Percentiles rank a stretch among this genome's conserved stretches.
phyloP scores from a whole-genome alignment of 2,329 filamentous ascomycete species.

The Arthrobotrys iridis region DNA sequence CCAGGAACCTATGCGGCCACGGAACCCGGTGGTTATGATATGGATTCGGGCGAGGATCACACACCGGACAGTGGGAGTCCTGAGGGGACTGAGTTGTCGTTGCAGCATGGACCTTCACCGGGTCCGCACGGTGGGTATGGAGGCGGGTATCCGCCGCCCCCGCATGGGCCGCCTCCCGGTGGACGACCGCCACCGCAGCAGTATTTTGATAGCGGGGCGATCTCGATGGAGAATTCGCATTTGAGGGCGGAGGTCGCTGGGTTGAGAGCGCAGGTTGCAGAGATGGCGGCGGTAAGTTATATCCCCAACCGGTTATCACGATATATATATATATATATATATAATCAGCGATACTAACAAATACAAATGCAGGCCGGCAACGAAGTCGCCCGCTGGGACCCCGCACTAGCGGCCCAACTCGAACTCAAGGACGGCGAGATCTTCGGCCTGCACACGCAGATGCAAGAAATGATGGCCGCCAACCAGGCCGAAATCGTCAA shows the following conservation, averaged over 20 bases:
- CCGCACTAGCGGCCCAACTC: constrained; percentile 22
- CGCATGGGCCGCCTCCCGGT: constrained; percentile 6
- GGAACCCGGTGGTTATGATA: constrained; percentile 41
- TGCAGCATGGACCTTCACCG: constrained; percentile 15
- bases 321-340: neutral
- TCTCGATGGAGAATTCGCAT: constrained; percentile 38
- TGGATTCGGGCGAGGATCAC: constrained; percentile 48
- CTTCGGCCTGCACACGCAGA: constrained; percentile 43
- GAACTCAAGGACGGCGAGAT: constrained; percentile 48
- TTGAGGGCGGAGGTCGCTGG: constrained; percentile 19
- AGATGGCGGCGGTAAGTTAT: constrained; percentile 18
- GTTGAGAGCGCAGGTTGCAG: constrained; percentile 25
- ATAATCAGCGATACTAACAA: too few species aligned
- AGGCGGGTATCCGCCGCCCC: constrained; percentile 25
- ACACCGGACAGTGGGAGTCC: constrained; percentile 51
- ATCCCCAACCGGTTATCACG: too few species aligned
- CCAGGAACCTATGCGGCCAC: constrained; percentile 41
- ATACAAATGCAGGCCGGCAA: constrained; percentile 25
- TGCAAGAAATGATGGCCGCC: constrained; percentile 53
- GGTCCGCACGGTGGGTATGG: constrained; percentile 24
- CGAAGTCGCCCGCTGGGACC: constrained; percentile 45
- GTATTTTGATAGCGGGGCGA: constrained; percentile 6
- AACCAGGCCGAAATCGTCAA: constrained; percentile 48
- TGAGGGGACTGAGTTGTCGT: constrained; percentile 40
- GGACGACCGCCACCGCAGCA: constrained; percentile 14